Conservation (phyloP, 192 early-diverging fungal genomes). For the Coemansia sp. region DNA sequence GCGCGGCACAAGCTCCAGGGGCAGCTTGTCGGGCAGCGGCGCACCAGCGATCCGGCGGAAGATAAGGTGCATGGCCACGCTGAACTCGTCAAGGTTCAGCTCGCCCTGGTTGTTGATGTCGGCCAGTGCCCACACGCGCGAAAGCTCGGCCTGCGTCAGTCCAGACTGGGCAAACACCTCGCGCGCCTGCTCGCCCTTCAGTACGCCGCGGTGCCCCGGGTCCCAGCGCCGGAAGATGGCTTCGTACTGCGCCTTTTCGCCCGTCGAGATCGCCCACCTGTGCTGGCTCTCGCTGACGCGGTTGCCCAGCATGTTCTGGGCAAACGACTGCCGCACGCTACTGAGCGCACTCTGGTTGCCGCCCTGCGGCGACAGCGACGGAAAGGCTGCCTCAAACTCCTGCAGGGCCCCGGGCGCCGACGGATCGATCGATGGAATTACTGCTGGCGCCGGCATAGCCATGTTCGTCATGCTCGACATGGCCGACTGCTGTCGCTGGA, state of each 20-base stretch:
- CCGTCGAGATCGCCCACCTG: conserved; percentile 32
- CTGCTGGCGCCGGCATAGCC: neutral
- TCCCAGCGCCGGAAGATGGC: conserved; percentile 54
- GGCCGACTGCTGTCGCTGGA: neutral
- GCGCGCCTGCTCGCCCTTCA: conserved; percentile 54
- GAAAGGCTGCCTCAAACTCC: conserved; percentile 37
- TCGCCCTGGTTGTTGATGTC: conserved; percentile 63
- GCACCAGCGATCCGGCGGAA: conserved; percentile 81
- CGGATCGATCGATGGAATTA: neutral
- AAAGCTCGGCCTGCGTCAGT: conserved; percentile 51
- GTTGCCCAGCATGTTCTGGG: conserved; percentile 15
- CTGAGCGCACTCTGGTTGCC: conserved; percentile 10
- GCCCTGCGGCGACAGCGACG: conserved; percentile 11
- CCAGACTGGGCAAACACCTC: conserved; percentile 60
- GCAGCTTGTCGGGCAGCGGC: conserved; percentile 73
- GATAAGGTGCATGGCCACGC: conserved; percentile 95
- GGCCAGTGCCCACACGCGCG: conserved; percentile 52
- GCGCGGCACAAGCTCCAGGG: conserved; percentile 82
- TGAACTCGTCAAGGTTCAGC: conserved; percentile 91
- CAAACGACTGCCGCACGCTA: conserved; percentile 36
- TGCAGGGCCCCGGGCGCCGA: conserved; percentile 14
- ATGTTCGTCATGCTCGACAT: neutral
- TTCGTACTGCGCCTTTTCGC: conserved; percentile 40
- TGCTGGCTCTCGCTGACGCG: conserved; percentile 28
- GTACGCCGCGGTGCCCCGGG: conserved; percentile 41